Evolutionary conservation across 2,329 filamentous ascomycete species (phyloP), one percentile per base, ranked within the genome.

Genomic region (Penicillium sp.): DNA sequence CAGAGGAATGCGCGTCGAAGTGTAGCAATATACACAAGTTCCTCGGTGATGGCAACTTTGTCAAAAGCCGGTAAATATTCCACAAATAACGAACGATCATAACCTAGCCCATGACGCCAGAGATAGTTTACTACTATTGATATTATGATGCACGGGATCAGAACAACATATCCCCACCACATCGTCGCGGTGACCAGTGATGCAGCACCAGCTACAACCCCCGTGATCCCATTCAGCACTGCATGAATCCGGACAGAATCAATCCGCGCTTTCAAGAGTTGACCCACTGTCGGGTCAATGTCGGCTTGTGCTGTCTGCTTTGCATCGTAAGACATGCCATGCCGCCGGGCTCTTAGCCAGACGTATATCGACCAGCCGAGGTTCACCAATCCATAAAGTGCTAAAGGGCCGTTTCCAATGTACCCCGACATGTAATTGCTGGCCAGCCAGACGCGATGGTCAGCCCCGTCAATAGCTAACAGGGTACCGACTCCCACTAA

Each of bases 351-450:
- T 14, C 76, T 74, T 1, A 52, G 48, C 28, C 73, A 74, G 1
- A 83, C 65, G 58, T 73, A 77, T 0, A 60, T 61, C 0, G 78
- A 79, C 81, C 81, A 83, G 5, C 67, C 51, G 0, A 74, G 72
- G 62, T 82, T 83, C 43, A 76, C 54, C 0, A 82, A 52, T 2
- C 79, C 81, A 47, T 78, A 83, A 0, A 77, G 23, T 0, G 79
- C 79, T 2, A 79, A 74, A 1, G 79, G 74, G 0, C 74, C 69
- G 57, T 84, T 83, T 2, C 81, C 81, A 18, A 84, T 70, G 58
- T 82, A 83, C 1, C 81, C 81, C 0, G 81, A 82, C 0, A 83
- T 64, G 1, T 83, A 64, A 55, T 84, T 84, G 62, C 77, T 81
- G 0, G 77, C 75, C 0, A 67, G 3, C 55, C 67, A 83, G 0